A percentile compares a stretch with the other conserved stretches of the same genome.
phyloP scores from a whole-genome alignment of 1,284 basidiomycete species.

The Heterobasidion annosum region DNA sequence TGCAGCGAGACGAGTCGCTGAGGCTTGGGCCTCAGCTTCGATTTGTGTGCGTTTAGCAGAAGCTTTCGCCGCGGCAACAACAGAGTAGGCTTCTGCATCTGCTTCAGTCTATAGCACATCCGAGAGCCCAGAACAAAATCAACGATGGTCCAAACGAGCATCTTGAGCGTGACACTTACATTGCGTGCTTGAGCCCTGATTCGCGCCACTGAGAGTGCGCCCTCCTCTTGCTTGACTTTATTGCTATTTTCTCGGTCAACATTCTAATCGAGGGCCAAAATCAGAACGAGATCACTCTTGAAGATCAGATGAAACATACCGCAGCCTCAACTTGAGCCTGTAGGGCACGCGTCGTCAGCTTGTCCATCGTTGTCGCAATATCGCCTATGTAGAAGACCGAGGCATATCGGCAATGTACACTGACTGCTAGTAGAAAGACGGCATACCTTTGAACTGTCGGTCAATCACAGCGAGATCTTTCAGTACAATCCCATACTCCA shows the following conservation, averaged over 20 bases:
- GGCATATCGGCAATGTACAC: background rate
- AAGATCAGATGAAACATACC: constrained; percentile 27
- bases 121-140: too few species aligned
- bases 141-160: background rate
- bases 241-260: constrained; percentile 80
- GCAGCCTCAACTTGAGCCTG: constrained; percentile 81
- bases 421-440: background rate
- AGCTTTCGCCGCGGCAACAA: constrained; percentile 67
- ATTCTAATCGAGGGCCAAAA: constrained; percentile 32
- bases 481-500: constrained; percentile 72
- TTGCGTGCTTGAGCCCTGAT: constrained; percentile 66
- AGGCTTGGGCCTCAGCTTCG: constrained; percentile 64
- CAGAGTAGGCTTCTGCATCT: constrained; percentile 63
- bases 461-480: constrained; percentile 79
- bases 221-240: constrained; percentile 76
- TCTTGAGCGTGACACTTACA: constrained; percentile 18
- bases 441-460: constrained; percentile 66
- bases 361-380: constrained; percentile 77
- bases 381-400: constrained; percentile 24
- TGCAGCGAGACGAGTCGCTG: constrained; percentile 62
- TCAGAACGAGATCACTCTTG: background rate
- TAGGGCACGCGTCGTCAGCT: constrained; percentile 69
- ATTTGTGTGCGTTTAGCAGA: constrained; percentile 62
- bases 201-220: constrained; percentile 61
- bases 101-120: constrained; percentile 41